A percentile compares a stretch with the other conserved stretches of the same genome.
Evolutionary conservation across 192 early-diverging fungal species (phyloP).

Genomic region (Mortierella antarctica): DNA sequence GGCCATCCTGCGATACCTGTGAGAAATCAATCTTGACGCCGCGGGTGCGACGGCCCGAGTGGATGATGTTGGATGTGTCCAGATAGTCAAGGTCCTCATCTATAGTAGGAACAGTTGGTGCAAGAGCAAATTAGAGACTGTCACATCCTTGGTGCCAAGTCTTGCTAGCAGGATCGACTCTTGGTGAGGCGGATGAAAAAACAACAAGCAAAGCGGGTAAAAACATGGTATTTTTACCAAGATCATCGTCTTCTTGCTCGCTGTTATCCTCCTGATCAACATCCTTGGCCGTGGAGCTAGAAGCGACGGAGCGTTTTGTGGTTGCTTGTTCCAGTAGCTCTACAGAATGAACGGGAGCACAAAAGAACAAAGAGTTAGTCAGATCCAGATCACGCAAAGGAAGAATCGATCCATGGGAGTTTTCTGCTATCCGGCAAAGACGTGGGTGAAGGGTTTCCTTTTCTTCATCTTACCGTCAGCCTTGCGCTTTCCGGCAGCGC

Average conservation of each 20-base stretch:
- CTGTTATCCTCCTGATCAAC: constrained; percentile 38
- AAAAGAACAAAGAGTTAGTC: background rate
- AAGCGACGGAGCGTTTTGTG: constrained; percentile 34
- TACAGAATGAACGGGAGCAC: background rate
- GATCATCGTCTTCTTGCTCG: constrained; percentile 47
- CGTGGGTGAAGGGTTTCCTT: background rate
- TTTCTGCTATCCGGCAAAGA: no score
- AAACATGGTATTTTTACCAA: constrained; percentile 19
- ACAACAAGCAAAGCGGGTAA: background rate
- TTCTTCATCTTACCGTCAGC: constrained; percentile 23
- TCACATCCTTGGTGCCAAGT: background rate
- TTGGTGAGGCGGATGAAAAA: background rate
- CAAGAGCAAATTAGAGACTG: background rate
- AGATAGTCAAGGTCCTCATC: constrained; percentile 71
- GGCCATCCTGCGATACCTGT: constrained; percentile 73
- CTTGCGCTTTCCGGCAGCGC: constrained; percentile 36
- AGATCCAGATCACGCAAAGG: background rate
- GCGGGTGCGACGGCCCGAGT: constrained; percentile 70
- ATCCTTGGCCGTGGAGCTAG: constrained; percentile 20
- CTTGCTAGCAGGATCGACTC: background rate
- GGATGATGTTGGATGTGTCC: constrained; percentile 73
- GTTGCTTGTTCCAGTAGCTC: constrained; percentile 17
- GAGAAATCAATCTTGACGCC: constrained; percentile 80
- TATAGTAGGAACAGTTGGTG: constrained; percentile 10
- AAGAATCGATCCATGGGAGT: background rate